Evolutionary conservation across 2,329 filamentous ascomycete species (phyloP), one percentile per base, ranked within the genome.

Genomic region (Alternaria consortialis): DNA sequence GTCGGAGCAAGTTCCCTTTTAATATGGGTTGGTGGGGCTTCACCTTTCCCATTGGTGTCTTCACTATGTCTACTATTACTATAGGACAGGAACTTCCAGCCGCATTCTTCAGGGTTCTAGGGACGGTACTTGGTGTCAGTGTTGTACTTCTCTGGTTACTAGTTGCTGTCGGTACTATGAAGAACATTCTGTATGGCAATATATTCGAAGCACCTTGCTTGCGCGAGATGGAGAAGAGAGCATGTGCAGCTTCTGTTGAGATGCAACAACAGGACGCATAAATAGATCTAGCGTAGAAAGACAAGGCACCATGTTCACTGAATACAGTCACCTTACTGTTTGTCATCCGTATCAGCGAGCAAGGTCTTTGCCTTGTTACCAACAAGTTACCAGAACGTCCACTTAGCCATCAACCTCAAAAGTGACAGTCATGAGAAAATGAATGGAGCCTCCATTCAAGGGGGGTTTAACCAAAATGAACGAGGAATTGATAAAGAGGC

Each of bases 21-120:
- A 88, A 88, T 68, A 85, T 88, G 75, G 87, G 86, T 6, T 87
- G 86, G 85, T 88, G 85, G 85, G 84, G 84, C 1, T 87, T 87
- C 57, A 86, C 83, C 0, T 88, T 88, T 66, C 86, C 86, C 0
- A 67, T 86, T 13, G 86, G 86, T 2, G 86, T 87, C 2, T 73
- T 69, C 32, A 62, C 70, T 0, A 69, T 73, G 71, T 79, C 75
- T 15, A 85, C 83, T 0, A 78, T 80, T 5, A 75, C 76, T 13
- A 76, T 85, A 29, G 85, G 81, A 1, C 73, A 80, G 31, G 84
- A 87, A 65, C 75, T 88, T 56, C 83, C 83, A 0, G 87, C 82
- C n/a, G 62, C 64, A 0, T 87, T 88, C 68, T 88, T 89, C 65
- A 77, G 77, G 27, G 76, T 88, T 0, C 66, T 88, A 3, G 85